Base-by-base conservation (phyloP, 306 rosid species). In the Malus fusca region DNA sequence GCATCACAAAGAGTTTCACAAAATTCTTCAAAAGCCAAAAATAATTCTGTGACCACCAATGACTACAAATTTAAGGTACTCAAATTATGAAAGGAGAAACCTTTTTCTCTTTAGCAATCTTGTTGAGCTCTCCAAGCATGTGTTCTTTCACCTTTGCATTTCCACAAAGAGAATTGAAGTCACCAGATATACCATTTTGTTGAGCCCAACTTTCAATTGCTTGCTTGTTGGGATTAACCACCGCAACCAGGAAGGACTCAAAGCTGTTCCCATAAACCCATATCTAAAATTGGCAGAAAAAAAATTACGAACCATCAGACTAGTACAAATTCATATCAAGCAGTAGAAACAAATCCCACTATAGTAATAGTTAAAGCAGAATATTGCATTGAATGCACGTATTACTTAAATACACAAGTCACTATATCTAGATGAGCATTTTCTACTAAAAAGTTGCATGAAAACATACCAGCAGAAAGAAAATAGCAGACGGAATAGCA, bases 201-300 rank as follows among this genome's bases (percentile, higher is more conserved):
- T 76, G 83, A 21, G 97, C 96, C 99, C 99, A 95, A 5, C 59
- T 69, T 81, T 92, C 90, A 78, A 95, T 85, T 77, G 86, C 90
- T 80, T 75, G 86, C 78, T 79, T 78, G 71, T 82, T 80, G 19
- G 97, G 99, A 83, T 83, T 95, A 74, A 83, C 83, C 74, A 92
- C 93, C 13, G 97, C 96, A 48, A 95, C 87, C 69, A 95, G 97
- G 93, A 82, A 92, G 78, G 97, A 82, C 88, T 95, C 97, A 3
- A 95, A 95, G 84, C 99, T 95, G 89, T 84, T 95, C 61, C 99
- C 99, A 31, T 90, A 95, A 80, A 92, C 66, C 99, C 99, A 95
- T 85, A 92, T 92, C 99, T 95, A 83, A 75, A 73, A 82, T 64
- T 75, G 78, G 33, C 60, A 69, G 58, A 17, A 46, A 7, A 69